Evolutionary conservation across 495 filamentous ascomycete species (phyloP).

Genomic region (Xylaria cubensis): DNA sequence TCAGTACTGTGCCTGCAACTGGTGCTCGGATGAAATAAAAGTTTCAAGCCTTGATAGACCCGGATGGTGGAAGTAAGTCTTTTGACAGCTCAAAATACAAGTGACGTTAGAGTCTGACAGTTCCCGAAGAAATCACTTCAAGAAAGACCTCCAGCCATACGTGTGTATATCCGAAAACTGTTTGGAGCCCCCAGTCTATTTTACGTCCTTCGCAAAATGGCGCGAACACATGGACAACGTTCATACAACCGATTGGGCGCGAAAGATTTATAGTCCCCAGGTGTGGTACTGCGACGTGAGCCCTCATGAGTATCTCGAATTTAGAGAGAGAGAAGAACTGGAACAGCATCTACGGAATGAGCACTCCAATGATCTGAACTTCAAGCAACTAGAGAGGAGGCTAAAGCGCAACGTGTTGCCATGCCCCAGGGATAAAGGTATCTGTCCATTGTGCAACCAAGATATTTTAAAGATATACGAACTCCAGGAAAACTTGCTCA

Average conservation of each 20-base stretch:
- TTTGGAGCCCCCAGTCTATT: neutral
- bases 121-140: neutral
- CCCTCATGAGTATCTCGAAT: neutral
- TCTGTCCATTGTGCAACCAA: neutral
- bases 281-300: neutral
- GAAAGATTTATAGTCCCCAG: neutral
- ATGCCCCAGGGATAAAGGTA: neutral
- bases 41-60: neutral
- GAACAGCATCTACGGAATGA: neutral
- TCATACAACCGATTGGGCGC: neutral
- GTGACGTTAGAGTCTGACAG: neutral
- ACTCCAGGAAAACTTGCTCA: neutral
- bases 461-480: neutral
- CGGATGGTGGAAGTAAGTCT: slow-evolving; percentile 3
- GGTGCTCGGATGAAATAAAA: neutral
- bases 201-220: neutral
- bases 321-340: neutral
- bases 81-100: neutral
- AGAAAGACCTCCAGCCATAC: slow-evolving; percentile 1
- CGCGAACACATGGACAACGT: neutral
- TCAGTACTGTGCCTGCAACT: neutral
- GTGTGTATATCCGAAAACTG: slow-evolving; percentile 1
- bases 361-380: neutral
- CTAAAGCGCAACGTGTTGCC: neutral
- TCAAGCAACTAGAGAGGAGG: neutral